Evolutionary conservation across 2,329 filamentous ascomycete species (phyloP).

Genomic region (Fusarium chlamydosporum): DNA sequence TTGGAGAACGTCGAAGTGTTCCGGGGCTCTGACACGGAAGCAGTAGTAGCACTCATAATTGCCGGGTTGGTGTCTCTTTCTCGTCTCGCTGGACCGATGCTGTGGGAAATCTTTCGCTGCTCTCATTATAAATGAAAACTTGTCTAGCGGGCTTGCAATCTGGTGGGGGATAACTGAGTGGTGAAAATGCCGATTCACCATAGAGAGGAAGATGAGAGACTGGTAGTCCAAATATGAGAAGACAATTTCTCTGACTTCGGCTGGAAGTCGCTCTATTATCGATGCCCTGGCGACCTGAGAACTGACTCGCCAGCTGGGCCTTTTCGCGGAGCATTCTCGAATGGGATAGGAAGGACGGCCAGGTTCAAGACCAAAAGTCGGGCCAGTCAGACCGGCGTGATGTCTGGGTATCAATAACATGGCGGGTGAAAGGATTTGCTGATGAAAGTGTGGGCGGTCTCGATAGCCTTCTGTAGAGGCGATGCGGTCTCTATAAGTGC

Average conservation of each 20-base stretch:
- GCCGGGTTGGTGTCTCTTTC: conserved; percentile 56
- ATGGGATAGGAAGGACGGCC: conserved; percentile 26
- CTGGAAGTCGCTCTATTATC: conserved; percentile 54
- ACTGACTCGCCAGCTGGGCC: conserved; percentile 26
- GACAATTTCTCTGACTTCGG: conserved; percentile 54
- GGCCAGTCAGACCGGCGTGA: conserved; percentile 29
- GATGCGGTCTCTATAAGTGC: conserved; percentile 47
- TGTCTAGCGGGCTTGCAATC: conserved; percentile 56
- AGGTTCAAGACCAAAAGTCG: conserved; percentile 33
- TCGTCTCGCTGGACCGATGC: conserved; percentile 57
- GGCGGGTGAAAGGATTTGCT: conserved; percentile 12
- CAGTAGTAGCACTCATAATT: conserved; percentile 62
- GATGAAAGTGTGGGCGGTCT: conserved; percentile 37
- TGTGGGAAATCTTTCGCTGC: conserved; percentile 59
- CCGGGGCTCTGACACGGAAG: conserved; percentile 58
- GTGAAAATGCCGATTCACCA: conserved; percentile 56
- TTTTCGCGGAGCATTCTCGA: conserved; percentile 24
- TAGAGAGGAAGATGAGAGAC: conserved; percentile 58
- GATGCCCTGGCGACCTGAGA: conserved; percentile 43
- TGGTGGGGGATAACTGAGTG: conserved; percentile 53
- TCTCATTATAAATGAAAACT: conserved; percentile 59
- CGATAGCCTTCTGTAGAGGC: conserved; percentile 47
- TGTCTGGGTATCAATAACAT: conserved; percentile 53
- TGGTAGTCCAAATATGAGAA: conserved; percentile 58
- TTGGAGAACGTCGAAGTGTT: conserved; percentile 58